These are phyloP conservation scores for Yarrowia hollandica DNA, from an alignment of 805 yeast genomes.

Conservation along the genomic window DNA sequence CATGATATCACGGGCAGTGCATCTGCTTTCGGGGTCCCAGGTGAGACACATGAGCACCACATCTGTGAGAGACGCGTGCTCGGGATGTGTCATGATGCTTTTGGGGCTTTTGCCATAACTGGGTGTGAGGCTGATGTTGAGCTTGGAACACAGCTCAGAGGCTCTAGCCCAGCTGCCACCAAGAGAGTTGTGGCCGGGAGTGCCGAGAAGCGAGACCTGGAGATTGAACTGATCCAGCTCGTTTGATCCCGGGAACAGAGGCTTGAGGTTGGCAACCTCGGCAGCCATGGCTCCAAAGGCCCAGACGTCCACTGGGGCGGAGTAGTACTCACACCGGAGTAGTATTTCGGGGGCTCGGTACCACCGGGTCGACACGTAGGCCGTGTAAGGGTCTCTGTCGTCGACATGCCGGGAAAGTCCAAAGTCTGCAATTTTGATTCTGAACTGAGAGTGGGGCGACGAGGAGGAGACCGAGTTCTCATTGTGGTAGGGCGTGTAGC, in stretches of 20 bases:
- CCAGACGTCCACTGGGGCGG: slow-evolving; percentile 87
- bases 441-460: slow-evolving; percentile 44
- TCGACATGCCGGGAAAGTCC: slow-evolving; percentile 82
- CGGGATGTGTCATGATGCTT: not conserved
- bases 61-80: slow-evolving; percentile 11
- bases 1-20: slow-evolving; percentile 33
- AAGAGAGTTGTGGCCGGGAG: slow-evolving; percentile 48
- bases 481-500: slow-evolving; percentile 34
- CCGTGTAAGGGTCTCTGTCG: slow-evolving; percentile 60
- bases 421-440: slow-evolving; percentile 88
- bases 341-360: slow-evolving; percentile 91
- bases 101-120: not conserved
- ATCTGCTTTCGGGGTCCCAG: slow-evolving; percentile 68
- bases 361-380: slow-evolving; percentile 96
- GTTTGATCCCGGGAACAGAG: slow-evolving; percentile 80
- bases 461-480: not conserved
- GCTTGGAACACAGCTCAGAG: slow-evolving; percentile 1
- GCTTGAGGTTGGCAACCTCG: slow-evolving; percentile 72
- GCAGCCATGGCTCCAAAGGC: slow-evolving; percentile 90
- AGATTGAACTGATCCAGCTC: slow-evolving; percentile 77
- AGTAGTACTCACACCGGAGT: slow-evolving; percentile 51
- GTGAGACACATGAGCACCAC: slow-evolving; percentile 49
- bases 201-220: slow-evolving; percentile 68
- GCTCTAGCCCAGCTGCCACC: not conserved
- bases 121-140: not conserved